phyloP scores from a whole-genome alignment of 129 eudicot genomes.

The Chrysanthemum seticuspe region DNA sequence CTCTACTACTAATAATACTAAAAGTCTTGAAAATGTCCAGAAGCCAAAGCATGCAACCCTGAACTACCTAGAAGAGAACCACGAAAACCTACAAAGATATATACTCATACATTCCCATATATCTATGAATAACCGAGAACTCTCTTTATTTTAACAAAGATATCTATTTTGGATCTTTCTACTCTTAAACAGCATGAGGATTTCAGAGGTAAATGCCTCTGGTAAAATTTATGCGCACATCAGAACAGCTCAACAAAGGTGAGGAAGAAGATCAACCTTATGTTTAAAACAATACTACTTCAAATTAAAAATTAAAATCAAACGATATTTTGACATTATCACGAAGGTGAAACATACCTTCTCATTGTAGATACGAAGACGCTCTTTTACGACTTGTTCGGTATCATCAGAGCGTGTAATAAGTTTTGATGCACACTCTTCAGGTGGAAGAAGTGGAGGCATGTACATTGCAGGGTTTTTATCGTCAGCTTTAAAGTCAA shows the following conservation, averaged over 20 bases:
- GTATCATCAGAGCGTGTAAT: conserved; percentile 79
- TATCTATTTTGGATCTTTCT: background rate
- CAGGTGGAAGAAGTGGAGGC: conserved; percentile 97
- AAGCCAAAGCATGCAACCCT: background rate
- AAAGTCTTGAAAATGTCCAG: background rate
- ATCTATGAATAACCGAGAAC: background rate
- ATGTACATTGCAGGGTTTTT: conserved; percentile 67
- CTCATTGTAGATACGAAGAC: conserved; percentile 71
- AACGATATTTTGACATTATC: background rate
- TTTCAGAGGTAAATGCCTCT: background rate
- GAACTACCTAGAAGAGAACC: background rate
- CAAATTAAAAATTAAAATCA: background rate
- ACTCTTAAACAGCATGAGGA: background rate
- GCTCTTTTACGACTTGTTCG: conserved; percentile 75
- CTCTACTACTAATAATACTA: background rate
- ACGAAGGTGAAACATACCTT: conserved; percentile 37
- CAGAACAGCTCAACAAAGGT: background rate
- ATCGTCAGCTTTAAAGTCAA: conserved; percentile 66
- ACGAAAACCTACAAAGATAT: background rate
- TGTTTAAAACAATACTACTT: background rate
- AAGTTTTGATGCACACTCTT: conserved; percentile 69
- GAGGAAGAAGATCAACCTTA: conserved; percentile 2
- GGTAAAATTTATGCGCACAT: background rate
- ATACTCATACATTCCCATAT: background rate
- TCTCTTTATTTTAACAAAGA: background rate